Percentiles rank a stretch among this genome's conserved stretches.
Evolutionary conservation across 1,139 yeast species (phyloP).

Genomic region (Geotrichum europaeum): DNA sequence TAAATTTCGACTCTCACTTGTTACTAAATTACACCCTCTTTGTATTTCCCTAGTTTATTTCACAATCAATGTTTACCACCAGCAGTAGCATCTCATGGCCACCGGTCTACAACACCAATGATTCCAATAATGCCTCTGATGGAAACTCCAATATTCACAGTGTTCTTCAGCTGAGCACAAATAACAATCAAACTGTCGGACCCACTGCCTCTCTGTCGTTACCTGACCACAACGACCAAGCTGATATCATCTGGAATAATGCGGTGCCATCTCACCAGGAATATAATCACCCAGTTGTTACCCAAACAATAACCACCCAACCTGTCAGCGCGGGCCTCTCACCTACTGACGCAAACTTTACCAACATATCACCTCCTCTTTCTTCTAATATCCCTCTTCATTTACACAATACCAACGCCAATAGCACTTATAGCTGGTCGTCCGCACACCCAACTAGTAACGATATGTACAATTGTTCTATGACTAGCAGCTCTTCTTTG

Average conservation of each 20-base stretch:
- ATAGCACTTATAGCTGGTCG: not conserved
- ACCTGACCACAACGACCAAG: not conserved
- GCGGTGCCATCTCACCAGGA: not conserved
- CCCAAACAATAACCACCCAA: constrained; percentile 1
- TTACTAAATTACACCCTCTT: not conserved
- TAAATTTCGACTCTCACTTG: not conserved
- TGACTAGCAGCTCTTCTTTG: constrained; percentile 7
- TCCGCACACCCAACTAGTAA: not conserved
- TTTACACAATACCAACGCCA: not conserved
- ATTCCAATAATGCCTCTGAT: not conserved
- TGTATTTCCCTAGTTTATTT: not conserved
- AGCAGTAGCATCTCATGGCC: not conserved
- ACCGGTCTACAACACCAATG: not conserved
- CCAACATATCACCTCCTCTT: constrained; percentile 3
- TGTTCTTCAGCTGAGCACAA: not conserved
- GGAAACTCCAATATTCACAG: not conserved
- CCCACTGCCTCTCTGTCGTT: not conserved
- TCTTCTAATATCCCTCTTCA: not conserved
- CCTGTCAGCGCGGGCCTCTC: not conserved
- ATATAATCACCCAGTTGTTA: constrained; percentile 1
- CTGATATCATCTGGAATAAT: constrained; percentile 4
- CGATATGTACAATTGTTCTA: constrained; percentile 10
- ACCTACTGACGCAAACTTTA: not conserved
- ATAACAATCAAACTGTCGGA: not conserved
- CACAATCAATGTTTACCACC: not conserved